Base-by-base conservation (phyloP, 228 moss, liverwort and hornwort genomes). In the Sphagnum magellanicum region DNA sequence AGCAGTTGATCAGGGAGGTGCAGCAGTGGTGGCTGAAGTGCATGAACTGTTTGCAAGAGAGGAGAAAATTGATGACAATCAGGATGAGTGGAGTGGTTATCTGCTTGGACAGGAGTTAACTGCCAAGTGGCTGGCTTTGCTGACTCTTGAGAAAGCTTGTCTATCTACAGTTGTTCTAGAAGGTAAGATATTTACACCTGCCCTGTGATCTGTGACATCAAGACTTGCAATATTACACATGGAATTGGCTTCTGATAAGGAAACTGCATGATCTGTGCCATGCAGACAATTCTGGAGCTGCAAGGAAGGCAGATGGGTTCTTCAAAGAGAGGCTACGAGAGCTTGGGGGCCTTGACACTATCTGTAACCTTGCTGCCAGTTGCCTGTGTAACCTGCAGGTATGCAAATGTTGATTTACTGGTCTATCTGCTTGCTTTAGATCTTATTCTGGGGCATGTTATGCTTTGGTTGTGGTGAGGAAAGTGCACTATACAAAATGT, bases 301-400 rank as follows among this genome's bases (percentile, higher is more conserved):
- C 79, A 65, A 80, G 86, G 65, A 98, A 87, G 81, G 83, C 86
- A 68, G 87, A 89, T 63, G 92, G 98, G 3, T 87, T 83, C 65
- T 98, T 98, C 63, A 98, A 98, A 69, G 98, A 98, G 78, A 90
- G 94, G 76, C 86, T 98, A 70, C 89, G 98, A 75, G 98, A 98
- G 76, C 94, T 98, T 73, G 98, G 98, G 70, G 98, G 98, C 64
- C 82, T 98, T 69, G 98, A 98, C 81, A 85, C 92, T 70, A 74
- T 98, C 67, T 94, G 92, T 76, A 90, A 93, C 70, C 82, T 98
- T 68, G 98, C 98, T 70, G 91, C 98, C 50, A 87, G 79, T 70
- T 98, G 98, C 76, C 66, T 98, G 48, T 83, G 82, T 70, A 98
- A 98, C 72, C 79, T 98, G 71, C 89, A 79, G 90, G 98, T 98